phyloP scores from a whole-genome alignment of 2,329 filamentous ascomycete species.

The Periconia macrospinosa region DNA sequence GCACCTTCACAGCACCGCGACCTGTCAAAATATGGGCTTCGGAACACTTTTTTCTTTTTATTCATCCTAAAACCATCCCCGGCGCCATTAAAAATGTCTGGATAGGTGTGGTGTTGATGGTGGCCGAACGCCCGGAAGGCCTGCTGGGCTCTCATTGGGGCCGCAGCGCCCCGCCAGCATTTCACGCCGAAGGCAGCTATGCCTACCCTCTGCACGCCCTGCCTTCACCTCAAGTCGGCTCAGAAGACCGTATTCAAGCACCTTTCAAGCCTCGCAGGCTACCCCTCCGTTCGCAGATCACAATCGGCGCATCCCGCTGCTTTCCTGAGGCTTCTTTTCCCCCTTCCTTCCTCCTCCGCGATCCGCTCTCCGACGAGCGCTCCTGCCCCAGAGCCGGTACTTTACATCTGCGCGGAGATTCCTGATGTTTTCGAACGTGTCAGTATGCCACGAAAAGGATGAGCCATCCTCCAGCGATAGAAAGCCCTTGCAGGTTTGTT shows the following conservation, averaged over 20 bases:
- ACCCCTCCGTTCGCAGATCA: background rate
- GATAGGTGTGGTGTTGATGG: background rate
- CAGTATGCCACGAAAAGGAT: no score
- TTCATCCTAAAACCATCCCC: background rate
- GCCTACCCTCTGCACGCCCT: background rate
- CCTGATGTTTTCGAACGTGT: no score
- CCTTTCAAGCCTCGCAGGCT: background rate
- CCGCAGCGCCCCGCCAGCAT: background rate
- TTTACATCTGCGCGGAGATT: no score
- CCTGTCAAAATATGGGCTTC: background rate
- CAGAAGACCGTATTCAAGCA: background rate
- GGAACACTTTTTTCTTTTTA: background rate
- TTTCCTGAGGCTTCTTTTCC: no score
- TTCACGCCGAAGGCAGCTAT: background rate
- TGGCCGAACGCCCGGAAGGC: background rate
- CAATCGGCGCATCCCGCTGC: background rate
- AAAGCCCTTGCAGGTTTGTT: no score
- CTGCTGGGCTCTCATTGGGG: background rate
- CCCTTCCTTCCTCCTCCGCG: no score
- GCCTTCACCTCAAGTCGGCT: background rate
- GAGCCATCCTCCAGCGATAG: no score
- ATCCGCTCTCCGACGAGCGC: no score
- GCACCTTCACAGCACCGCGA: background rate
- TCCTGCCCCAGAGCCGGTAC: no score
- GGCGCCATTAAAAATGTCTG: background rate